Conservation (phyloP, 73 alveolate genomes). For the Tetrahymena thermophila region DNA sequence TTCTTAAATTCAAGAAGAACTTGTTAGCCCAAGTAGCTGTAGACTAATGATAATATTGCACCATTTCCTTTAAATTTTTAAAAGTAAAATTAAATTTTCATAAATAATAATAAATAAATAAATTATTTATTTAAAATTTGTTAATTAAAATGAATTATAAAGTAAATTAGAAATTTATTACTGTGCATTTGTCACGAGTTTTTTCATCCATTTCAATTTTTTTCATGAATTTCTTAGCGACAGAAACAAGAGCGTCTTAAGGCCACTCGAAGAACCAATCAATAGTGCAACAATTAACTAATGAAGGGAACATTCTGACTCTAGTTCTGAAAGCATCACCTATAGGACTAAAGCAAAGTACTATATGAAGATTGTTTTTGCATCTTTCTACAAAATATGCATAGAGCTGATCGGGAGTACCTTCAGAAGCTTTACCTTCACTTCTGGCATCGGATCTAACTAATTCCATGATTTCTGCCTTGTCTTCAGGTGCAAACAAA, state of each 20-base stretch:
- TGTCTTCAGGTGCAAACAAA: conserved; percentile 97
- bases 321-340: conserved; percentile 97
- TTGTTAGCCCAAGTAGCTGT: conserved; percentile 83
- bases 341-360: conserved; percentile 97
- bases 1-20: conserved; percentile 82
- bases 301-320: conserved; percentile 97
- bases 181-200: conserved; percentile 65
- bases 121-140: too few relatives aligned
- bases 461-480: conserved; percentile 92
- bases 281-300: conserved; percentile 98
- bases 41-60: conserved; percentile 82
- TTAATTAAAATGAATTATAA: too few relatives aligned
- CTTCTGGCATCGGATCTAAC: conserved; percentile 92
- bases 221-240: conserved; percentile 87
- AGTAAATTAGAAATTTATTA: too few relatives aligned
- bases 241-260: conserved; percentile 95
- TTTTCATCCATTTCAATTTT: conserved; percentile 76
- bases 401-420: conserved; percentile 85
- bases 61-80: conserved; percentile 49
- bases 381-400: conserved; percentile 92
- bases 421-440: conserved; percentile 96
- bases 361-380: conserved; percentile 91
- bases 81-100: conserved; percentile 53
- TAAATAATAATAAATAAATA: neutral
- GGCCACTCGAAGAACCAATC: conserved; percentile 99